These are phyloP conservation scores for Aristolochia californica DNA, from an alignment of 164 flowering plant species.

Conservation along the genomic window DNA sequence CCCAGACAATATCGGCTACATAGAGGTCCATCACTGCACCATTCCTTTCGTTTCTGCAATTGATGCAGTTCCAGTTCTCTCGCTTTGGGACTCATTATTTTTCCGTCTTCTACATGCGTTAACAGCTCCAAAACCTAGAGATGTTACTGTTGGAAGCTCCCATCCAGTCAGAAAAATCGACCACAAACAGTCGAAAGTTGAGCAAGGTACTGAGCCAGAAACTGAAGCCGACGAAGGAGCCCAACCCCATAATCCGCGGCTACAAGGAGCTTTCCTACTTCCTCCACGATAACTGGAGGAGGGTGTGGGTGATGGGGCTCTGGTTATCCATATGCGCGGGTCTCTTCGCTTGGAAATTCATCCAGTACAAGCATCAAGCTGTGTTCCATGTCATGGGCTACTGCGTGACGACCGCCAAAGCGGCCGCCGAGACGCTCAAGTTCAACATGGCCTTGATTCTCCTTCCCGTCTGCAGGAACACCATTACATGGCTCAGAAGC, in stretches of 20 bases:
- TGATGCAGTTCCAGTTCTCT: no score
- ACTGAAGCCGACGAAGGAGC: slow-evolving; percentile 22
- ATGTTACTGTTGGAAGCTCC: slow-evolving; percentile 26
- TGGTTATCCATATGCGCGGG: slow-evolving; percentile 32
- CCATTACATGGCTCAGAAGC: slow-evolving; percentile 62
- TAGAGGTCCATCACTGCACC: slow-evolving; percentile 34
- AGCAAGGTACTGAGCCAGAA: slow-evolving; percentile 32
- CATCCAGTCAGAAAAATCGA: slow-evolving; percentile 11
- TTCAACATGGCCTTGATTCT: slow-evolving; percentile 63
- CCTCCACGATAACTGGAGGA: slow-evolving; percentile 39
- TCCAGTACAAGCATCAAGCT: slow-evolving; percentile 30
- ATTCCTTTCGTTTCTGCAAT: no score
- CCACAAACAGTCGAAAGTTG: slow-evolving; percentile 13
- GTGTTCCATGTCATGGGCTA: slow-evolving; percentile 43
- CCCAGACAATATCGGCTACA: slow-evolving; percentile 34
- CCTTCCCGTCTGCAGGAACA: slow-evolving; percentile 60
- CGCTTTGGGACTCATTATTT: no score
- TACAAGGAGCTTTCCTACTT: slow-evolving; percentile 29
- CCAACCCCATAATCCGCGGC: slow-evolving; percentile 27
- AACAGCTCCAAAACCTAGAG: slow-evolving; percentile 24
- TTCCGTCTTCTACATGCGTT: neutral
- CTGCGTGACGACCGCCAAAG: slow-evolving; percentile 54
- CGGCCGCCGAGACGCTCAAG: slow-evolving; percentile 54
- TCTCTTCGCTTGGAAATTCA: slow-evolving; percentile 38
- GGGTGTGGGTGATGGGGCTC: slow-evolving; percentile 39